These are phyloP conservation scores for Rubia balearica DNA, from an alignment of 305 asterid genomes.

Conservation along the genomic window DNA sequence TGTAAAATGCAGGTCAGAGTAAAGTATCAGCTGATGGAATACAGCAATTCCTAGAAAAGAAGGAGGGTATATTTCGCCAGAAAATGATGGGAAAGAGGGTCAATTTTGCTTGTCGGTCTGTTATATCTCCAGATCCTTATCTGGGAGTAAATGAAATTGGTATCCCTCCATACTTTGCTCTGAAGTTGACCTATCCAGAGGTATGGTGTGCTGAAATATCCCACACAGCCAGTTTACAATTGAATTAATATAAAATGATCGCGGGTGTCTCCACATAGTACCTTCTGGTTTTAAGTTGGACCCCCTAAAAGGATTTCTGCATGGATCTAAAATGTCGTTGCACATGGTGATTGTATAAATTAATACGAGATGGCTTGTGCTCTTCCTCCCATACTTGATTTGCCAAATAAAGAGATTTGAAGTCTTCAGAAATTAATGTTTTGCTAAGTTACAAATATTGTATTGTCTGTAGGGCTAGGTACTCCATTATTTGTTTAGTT, in stretches of 20 bases:
- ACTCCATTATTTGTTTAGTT: neutral
- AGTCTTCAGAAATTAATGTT: neutral
- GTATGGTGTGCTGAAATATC: constrained; percentile 26
- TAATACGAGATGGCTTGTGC: neutral
- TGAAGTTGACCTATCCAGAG: constrained; percentile 90
- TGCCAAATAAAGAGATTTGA: neutral
- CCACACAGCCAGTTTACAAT: neutral
- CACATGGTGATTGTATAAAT: neutral
- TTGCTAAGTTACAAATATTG: neutral
- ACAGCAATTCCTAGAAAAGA: constrained; percentile 83
- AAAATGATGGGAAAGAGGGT: constrained; percentile 99
- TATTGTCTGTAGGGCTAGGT: neutral
- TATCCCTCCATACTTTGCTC: constrained; percentile 92
- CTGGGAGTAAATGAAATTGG: constrained; percentile 95
- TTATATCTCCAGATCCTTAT: constrained; percentile 96
- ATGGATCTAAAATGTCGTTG: neutral
- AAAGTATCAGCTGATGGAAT: constrained; percentile 51
- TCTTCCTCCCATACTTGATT: neutral
- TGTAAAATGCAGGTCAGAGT: constrained; percentile 42
- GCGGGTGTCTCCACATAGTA: too few species aligned
- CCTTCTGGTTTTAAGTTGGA: too few species aligned
- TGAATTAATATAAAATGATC: too few species aligned
- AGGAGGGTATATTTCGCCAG: constrained; percentile 95
- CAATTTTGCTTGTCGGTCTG: constrained; percentile 92
- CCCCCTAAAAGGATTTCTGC: too few species aligned